These are phyloP conservation scores for Coprinopsis sp. DNA, from an alignment of 768 basidiomycete species.

Conservation along the genomic window DNA sequence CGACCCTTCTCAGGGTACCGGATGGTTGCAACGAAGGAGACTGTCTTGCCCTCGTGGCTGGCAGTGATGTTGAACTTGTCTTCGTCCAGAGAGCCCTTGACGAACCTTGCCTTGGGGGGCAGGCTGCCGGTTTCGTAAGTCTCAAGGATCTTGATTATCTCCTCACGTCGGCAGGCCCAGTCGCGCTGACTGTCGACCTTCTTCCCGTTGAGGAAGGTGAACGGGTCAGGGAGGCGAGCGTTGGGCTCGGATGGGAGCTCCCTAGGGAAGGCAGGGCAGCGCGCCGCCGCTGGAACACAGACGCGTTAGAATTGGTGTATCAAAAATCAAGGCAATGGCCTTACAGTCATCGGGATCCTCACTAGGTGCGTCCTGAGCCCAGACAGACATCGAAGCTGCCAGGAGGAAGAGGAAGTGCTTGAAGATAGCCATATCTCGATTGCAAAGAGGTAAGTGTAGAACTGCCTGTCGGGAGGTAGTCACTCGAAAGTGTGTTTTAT, in stretches of 20 bases:
- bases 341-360: too few relatives aligned
- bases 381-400: too few relatives aligned
- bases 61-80: conserved; percentile 45
- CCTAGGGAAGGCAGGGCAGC: conserved; percentile 26
- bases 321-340: too few relatives aligned
- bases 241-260: conserved; percentile 32
- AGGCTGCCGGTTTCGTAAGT: conserved; percentile 49
- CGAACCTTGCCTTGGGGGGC: conserved; percentile 40
- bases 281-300: conserved; percentile 21
- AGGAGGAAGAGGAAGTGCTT: too few relatives aligned
- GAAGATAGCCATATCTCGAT: too few relatives aligned
- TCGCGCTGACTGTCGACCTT: conserved; percentile 39
- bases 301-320: conserved; percentile 21
- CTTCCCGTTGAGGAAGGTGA: conserved; percentile 44
- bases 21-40: conserved; percentile 45
- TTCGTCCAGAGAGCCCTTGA: conserved; percentile 40
- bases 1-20: conserved; percentile 36
- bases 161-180: conserved; percentile 47
- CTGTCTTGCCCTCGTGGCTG: conserved; percentile 39
- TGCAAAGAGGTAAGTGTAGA: too few relatives aligned
- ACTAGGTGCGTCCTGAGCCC: too few relatives aligned
- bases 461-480: too few relatives aligned
- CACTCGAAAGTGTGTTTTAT: too few relatives aligned
- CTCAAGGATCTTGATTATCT: conserved; percentile 47
- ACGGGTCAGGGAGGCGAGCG: conserved; percentile 48